A percentile compares a stretch with the other conserved stretches of the same genome.
These are phyloP conservation scores for Annulohypoxylon maeteangense DNA, from an alignment of 495 filamentous ascomycete species.

Conservation along the genomic window DNA sequence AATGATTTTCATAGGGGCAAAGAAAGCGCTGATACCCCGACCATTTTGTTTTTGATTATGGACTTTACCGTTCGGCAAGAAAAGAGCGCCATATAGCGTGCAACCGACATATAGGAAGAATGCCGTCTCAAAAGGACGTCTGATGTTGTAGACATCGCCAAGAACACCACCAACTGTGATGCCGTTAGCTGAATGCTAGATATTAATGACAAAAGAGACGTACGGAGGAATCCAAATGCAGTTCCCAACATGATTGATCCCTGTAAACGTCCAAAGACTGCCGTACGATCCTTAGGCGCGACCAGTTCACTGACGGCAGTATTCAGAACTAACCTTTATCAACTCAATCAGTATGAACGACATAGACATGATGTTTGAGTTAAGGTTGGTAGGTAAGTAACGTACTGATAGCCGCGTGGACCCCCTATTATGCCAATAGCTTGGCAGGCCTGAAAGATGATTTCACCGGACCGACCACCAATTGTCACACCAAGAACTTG, in stretches of 20 bases:
- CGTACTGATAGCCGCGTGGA: slow-evolving; percentile 65
- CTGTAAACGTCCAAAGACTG: slow-evolving; percentile 63
- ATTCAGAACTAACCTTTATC: slow-evolving; percentile 60
- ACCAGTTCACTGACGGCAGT: slow-evolving; percentile 63
- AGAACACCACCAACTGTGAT: slow-evolving; percentile 61
- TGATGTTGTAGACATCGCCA: slow-evolving; percentile 61
- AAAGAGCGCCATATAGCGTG: slow-evolving; percentile 50
- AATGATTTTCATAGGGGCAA: slow-evolving; percentile 65
- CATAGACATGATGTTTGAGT: too few relatives aligned
- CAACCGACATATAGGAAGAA: slow-evolving; percentile 58
- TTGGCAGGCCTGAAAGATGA: slow-evolving; percentile 65
- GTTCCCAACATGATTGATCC: slow-evolving; percentile 67
- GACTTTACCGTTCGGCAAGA: slow-evolving; percentile 36
- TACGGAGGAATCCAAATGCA: slow-evolving; percentile 61
- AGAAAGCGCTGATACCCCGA: slow-evolving; percentile 57
- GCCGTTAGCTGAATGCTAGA: slow-evolving; percentile 4
- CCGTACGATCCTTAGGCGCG: slow-evolving; percentile 60
- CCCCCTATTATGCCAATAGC: slow-evolving; percentile 67
- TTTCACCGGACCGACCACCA: slow-evolving; percentile 61
- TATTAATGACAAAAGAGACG: slow-evolving; percentile 17
- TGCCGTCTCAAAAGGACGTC: slow-evolving; percentile 63
- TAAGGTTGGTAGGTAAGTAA: too few relatives aligned
- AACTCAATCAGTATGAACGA: slow-evolving; percentile 2
- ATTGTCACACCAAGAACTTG: slow-evolving; percentile 65
- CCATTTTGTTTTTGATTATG: slow-evolving; percentile 41